phyloP scores from a whole-genome alignment of 2,329 filamentous ascomycete species.

The Hypoxylon sp. region DNA sequence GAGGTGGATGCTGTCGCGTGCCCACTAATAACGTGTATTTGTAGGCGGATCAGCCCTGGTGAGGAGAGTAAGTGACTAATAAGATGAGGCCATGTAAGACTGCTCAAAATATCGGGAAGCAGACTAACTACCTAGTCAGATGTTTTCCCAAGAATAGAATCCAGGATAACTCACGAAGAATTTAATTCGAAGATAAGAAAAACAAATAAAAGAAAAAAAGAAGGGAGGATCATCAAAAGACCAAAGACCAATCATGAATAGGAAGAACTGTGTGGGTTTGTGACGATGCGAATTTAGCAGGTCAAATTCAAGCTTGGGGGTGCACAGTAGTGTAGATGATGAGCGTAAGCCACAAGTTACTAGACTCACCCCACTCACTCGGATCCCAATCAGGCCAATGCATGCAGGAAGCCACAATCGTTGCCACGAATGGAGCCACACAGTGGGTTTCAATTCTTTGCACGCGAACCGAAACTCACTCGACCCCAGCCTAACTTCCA shows the following conservation, averaged over 20 bases:
- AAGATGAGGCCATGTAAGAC: conserved; percentile 21
- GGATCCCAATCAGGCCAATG: neutral
- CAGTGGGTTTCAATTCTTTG: conserved; percentile 19
- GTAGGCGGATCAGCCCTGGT: conserved; percentile 27
- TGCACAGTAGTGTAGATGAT: conserved; percentile 10
- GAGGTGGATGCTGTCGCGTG: conserved; percentile 33
- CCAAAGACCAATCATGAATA: conserved; percentile 30
- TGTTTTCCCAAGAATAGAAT: conserved; percentile 1
- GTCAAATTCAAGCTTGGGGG: conserved; percentile 29
- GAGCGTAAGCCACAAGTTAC: neutral
- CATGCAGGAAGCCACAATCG: neutral
- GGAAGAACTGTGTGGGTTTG: conserved; percentile 33
- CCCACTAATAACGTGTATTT: conserved; percentile 30
- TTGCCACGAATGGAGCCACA: neutral
- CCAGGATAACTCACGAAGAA: neutral
- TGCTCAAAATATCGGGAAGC: neutral
- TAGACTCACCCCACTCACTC: neutral
- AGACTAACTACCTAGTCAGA: conserved; percentile 3
- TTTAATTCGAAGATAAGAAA: conserved; percentile 19
- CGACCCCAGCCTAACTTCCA: conserved; percentile 10
- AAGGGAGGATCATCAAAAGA: conserved; percentile 37
- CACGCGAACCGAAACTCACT: conserved; percentile 10
- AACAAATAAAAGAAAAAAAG: conserved; percentile 23
- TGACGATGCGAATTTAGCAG: conserved; percentile 37
- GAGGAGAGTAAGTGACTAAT: conserved; percentile 27